Conservation (phyloP, 148 eudicot species). For the Vaccinium darrowii region DNA sequence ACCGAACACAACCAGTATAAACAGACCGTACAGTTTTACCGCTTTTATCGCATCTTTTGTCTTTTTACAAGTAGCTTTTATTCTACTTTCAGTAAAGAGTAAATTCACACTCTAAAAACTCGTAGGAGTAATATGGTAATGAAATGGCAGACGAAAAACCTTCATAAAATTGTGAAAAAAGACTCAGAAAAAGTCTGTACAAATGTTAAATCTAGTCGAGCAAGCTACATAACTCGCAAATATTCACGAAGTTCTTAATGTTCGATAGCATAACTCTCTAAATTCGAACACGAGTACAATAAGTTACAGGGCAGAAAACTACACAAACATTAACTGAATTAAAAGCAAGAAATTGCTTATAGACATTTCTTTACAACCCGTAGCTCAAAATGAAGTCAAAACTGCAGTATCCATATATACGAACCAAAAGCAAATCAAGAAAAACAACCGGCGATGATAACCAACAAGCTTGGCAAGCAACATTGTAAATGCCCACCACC, state of each 20-base stretch:
- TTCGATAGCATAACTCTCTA: background rate
- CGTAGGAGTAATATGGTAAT: too few species aligned
- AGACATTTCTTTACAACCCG: conserved; percentile 11
- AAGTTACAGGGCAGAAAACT: background rate
- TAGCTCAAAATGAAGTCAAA: conserved; percentile 4
- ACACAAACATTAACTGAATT: background rate
- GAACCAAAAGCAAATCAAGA: background rate
- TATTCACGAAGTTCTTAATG: background rate
- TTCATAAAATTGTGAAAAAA: background rate
- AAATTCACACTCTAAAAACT: too few species aligned
- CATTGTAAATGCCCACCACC: background rate
- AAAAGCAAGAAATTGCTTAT: background rate
- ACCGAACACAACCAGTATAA: too few species aligned
- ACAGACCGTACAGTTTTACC: too few species aligned
- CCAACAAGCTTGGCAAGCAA: background rate
- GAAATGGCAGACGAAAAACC: background rate
- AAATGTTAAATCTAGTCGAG: background rate
- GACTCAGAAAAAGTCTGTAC: background rate
- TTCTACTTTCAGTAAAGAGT: too few species aligned
- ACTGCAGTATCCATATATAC: background rate
- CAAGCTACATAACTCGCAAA: background rate
- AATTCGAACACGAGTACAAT: background rate
- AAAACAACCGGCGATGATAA: background rate
- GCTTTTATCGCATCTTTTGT: too few species aligned
- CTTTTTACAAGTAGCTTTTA: too few species aligned